Evolutionary conservation across 495 filamentous ascomycete species (phyloP).

Genomic region (Talaromyces proteolyticus): DNA sequence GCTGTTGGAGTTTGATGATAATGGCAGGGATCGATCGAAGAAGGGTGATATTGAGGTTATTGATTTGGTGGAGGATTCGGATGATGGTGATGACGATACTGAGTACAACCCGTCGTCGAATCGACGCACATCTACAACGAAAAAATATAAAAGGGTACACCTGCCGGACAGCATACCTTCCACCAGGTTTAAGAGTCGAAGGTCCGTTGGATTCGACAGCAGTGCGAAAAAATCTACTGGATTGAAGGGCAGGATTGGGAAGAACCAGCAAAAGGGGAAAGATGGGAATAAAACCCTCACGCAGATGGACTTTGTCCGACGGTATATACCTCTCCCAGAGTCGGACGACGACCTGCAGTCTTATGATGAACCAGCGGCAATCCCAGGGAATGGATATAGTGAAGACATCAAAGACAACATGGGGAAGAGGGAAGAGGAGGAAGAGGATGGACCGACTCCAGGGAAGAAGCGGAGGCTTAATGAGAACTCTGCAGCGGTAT

Average conservation of each 20-base stretch:
- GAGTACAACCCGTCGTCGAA: conserved; percentile 3
- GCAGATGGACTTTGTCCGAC: conserved; percentile 41
- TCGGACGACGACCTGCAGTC: conserved; percentile 32
- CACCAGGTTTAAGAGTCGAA: conserved; percentile 2
- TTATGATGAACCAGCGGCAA: conserved; percentile 23
- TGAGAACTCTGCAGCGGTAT: neutral
- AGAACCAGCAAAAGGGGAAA: conserved; percentile 11
- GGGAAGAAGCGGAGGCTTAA: conserved; percentile 5
- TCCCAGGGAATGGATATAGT: conserved; percentile 10
- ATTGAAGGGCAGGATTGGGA: conserved; percentile 1
- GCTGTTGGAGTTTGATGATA: conserved; percentile 15
- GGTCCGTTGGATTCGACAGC: neutral
- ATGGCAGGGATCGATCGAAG: conserved; percentile 27
- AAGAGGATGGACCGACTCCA: neutral
- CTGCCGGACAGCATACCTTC: neutral
- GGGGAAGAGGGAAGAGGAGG: neutral
- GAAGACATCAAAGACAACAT: neutral
- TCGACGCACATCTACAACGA: neutral
- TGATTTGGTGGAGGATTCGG: conserved; percentile 20
- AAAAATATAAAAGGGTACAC: neutral
- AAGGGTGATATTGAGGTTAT: conserved; percentile 11
- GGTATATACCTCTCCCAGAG: conserved; percentile 30
- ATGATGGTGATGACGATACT: conserved; percentile 20
- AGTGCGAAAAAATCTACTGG: conserved; percentile 2
- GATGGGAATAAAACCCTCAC: conserved; percentile 35